These are phyloP conservation scores for Penicillium sp. DNA, from an alignment of 2,329 filamentous ascomycete genomes.

Conservation along the genomic window DNA sequence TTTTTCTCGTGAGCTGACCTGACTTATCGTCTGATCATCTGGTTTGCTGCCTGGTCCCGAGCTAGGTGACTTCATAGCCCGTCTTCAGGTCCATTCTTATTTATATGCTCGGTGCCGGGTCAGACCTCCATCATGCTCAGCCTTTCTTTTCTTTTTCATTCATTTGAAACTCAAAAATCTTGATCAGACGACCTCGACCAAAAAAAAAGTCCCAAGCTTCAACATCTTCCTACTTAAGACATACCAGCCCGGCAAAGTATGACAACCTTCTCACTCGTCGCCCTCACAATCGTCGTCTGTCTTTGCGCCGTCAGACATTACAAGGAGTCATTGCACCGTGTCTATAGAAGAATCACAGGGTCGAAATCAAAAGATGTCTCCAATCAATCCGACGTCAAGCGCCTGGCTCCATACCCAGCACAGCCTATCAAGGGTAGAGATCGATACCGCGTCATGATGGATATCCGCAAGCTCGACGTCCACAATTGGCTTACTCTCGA, in stretches of 20 bases:
- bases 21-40: constrained; percentile 22
- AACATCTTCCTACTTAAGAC: not conserved
- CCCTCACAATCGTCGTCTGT: constrained; percentile 31
- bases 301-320: constrained; percentile 30
- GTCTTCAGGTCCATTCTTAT: constrained; percentile 11
- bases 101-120: constrained; percentile 13
- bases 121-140: not conserved
- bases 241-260: constrained; percentile 28
- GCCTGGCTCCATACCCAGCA: constrained; percentile 39
- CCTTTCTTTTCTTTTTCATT: not conserved
- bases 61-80: constrained; percentile 15
- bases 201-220: not conserved
- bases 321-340: constrained; percentile 9
- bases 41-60: constrained; percentile 15
- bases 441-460: constrained; percentile 49
- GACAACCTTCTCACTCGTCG: constrained; percentile 33
- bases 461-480: constrained; percentile 48
- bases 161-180: not conserved
- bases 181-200: constrained; percentile 2
- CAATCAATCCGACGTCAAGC: constrained; percentile 30
- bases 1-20: constrained; percentile 8
- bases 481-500: constrained; percentile 54
- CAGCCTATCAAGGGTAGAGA: constrained; percentile 42
- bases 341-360: too few relatives aligned
- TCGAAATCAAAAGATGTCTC: constrained; percentile 6